Base-by-base conservation (phyloP, 306 rosid genomes). In the Argentina anserina region DNA sequence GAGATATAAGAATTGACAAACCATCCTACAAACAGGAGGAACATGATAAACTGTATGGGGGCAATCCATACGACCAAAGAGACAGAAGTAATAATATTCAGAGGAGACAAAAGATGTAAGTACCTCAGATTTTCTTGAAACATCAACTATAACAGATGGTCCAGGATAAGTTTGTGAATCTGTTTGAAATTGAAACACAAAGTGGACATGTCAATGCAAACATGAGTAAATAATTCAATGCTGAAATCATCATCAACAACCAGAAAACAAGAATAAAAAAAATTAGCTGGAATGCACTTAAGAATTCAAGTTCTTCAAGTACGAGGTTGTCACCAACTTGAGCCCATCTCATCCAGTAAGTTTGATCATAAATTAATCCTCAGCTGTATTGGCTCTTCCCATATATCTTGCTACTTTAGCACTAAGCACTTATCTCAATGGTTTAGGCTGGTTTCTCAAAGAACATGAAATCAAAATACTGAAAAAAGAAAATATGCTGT, bases 111-210 rank as follows among this genome's bases (percentile, higher is more conserved):
- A 36, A 49, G 76, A 36, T 52, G 28, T 34, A 77, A 26, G 76
- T 93, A 93, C 98, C 98, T 89, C 91, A 40, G 89, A 83, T 71
- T 83, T 85, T 77, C 92, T 83, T 37, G 90, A 87, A 86, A 89
- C 70, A 68, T 85, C 86, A 71, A 89, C 84, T 66, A 91, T 90
- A 73, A 91, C 53, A 75, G 85, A 74, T 42, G 98, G 98, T 78
- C 98, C 98, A 0, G 96, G 98, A 77, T 84, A 91, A 31, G 86
- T 80, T 80, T 45, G 79, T 72, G 97, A 91, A 87, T 84, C 98
- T 93, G 90, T 78, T 37, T 45, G 67, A 77, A 45, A 72, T 80
- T 49, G 65, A 75, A 67, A 80, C 37, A 74, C 25, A 73, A 47
- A 50, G 37, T 0, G 72, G 21, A 65, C 46, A 56, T 75, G 74